phyloP scores from a whole-genome alignment of 2,329 filamentous ascomycete genomes.

The Sarocladiaceae sp. region DNA sequence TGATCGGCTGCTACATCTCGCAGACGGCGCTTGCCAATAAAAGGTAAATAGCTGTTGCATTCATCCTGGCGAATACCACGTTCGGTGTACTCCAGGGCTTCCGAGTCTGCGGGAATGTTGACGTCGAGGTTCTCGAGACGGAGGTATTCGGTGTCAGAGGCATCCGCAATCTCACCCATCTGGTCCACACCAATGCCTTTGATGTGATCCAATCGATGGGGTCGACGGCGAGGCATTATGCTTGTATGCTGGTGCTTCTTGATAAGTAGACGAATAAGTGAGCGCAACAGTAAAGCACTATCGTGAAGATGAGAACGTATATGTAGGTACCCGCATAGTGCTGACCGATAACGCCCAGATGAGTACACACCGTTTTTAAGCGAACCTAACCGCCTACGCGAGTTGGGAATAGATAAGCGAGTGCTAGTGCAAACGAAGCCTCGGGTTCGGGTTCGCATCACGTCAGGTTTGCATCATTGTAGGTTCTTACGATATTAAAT shows the following conservation, averaged over 20 bases:
- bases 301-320: background rate
- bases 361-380: background rate
- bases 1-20: constrained; percentile 3
- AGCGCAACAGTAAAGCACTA: background rate
- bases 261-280: background rate
- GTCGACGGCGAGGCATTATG: constrained; percentile 4
- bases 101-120: constrained; percentile 5
- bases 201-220: constrained; percentile 5
- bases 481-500: no score
- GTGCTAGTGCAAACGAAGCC: no score
- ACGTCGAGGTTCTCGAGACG: constrained; percentile 7
- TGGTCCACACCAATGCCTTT: constrained; percentile 7
- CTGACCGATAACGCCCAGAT: background rate
- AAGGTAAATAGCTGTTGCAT: constrained; percentile 4
- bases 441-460: no score
- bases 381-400: background rate
- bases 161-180: constrained; percentile 4
- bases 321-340: background rate
- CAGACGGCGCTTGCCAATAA: constrained; percentile 3
- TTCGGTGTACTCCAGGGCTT: background rate
- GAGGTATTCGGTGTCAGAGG: constrained; percentile 5
- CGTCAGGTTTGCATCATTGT: no score
- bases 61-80: background rate
- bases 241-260: background rate
- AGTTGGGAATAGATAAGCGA: no score